Conservation (phyloP, 2,329 filamentous ascomycete species). For the Phialophora chinensis region DNA sequence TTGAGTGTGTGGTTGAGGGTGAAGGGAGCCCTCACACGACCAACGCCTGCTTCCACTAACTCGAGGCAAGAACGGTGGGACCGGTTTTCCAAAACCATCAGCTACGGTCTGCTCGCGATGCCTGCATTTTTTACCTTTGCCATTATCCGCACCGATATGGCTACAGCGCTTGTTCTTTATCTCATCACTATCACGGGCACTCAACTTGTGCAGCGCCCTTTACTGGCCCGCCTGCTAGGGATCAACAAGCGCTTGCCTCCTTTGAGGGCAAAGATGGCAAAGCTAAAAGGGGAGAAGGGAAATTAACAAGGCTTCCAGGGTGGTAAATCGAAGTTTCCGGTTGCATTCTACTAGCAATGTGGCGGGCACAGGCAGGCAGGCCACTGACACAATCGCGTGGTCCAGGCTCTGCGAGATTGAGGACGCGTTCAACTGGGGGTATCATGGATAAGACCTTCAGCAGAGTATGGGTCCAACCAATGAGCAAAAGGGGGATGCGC, state of each 20-base stretch:
- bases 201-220: slow-evolving; percentile 27
- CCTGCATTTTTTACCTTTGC: slow-evolving; percentile 24
- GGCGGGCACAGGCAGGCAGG: no score
- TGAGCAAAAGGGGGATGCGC: background rate
- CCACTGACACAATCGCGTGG: background rate
- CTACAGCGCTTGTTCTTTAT: slow-evolving; percentile 32
- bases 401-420: background rate
- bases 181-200: slow-evolving; percentile 29
- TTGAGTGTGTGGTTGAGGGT: slow-evolving; percentile 25
- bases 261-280: slow-evolving; percentile 22
- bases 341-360: background rate
- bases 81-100: slow-evolving; percentile 4
- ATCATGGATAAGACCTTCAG: background rate
- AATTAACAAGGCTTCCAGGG: background rate
- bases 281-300: background rate
- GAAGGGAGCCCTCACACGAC: slow-evolving; percentile 14
- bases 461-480: background rate
- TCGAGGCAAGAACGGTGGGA: background rate
- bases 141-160: slow-evolving; percentile 26
- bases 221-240: slow-evolving; percentile 23
- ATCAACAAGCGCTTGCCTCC: slow-evolving; percentile 18
- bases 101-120: slow-evolving; percentile 19
- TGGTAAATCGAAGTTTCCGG: background rate
- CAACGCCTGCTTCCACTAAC: background rate
- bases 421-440: background rate